Evolutionary conservation across 139 green algal species (phyloP), one percentile per base, ranked within the genome.

Genomic region (Tetraselmis striata): DNA sequence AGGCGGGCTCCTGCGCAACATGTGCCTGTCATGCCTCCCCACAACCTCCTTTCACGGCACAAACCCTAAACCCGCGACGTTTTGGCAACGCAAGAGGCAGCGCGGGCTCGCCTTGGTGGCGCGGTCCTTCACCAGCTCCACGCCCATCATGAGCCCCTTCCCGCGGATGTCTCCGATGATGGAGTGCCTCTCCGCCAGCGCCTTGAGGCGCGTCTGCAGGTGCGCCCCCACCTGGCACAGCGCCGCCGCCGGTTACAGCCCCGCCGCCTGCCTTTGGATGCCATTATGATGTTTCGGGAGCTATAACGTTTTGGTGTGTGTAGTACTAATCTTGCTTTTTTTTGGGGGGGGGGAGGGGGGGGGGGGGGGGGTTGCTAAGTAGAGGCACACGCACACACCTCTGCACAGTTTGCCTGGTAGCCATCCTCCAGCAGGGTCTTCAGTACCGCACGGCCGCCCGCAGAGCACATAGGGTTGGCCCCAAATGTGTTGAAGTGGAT

Each of bases 401-500:
- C 18, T 18, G 45, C 45, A 67, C 45, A 67, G 45, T 67, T 67
- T 5, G 45, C 45, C 45, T 67, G 45, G 45, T 67, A 67, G 18
- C 45, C 45, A 18, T 91, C 88, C 27, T 90, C 79, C 30, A 92
- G 85, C 1, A 91, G 80, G n/a, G 86, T 76, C 1, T 83, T 31
- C 80, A 99, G 92, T 86, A 99, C 96, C 1, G 94, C 95, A 29
- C 93, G 89, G 1, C 96, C 96, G 24, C 87, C 96, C 1, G 96
- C 96, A 25, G 84, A 93, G 83, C 90, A 95, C 45, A 99, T 95
- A 0, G 96, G 96, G 90, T 99, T 99, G 78, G 94, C 96, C 29
- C 96, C 96, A 87, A 94, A 99, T 76, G 96, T 99, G 90, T 99
- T 99, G 91, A 99, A 98, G 88, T 99, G 95, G 78, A 99, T 78